Percentiles rank a stretch among this genome's conserved stretches.
phyloP scores from a whole-genome alignment of 1,139 yeast species.

The Candida tunisiensis region DNA sequence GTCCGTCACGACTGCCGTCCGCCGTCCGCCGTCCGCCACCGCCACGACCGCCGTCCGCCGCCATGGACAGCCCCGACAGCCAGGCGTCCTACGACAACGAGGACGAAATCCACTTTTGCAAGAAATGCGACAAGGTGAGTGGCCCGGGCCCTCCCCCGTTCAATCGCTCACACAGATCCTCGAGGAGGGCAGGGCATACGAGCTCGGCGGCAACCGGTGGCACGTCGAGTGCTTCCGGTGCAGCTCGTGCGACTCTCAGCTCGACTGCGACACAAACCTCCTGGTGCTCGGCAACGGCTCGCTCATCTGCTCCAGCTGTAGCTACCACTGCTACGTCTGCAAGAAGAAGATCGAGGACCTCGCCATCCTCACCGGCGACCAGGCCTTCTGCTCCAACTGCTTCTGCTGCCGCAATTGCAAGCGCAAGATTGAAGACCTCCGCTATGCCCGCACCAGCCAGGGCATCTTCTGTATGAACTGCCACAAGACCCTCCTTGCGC shows the following conservation, averaged over 20 bases:
- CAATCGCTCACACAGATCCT: constrained; percentile 10
- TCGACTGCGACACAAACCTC: constrained; percentile 82
- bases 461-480: constrained; percentile 91
- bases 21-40: too few species aligned
- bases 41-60: too few species aligned
- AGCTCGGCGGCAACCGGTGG: constrained; percentile 74
- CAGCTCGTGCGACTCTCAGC: constrained; percentile 57
- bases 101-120: constrained; percentile 18
- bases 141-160: background rate
- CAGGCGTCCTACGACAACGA: constrained; percentile 6
- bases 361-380: constrained; percentile 90
- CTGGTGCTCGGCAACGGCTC: constrained; percentile 87
- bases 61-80: too few species aligned
- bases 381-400: constrained; percentile 85
- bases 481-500: constrained; percentile 68
- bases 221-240: constrained; percentile 87
- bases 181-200: constrained; percentile 26
- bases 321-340: constrained; percentile 80
- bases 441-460: constrained; percentile 86
- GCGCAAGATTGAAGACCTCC: constrained; percentile 70
- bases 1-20: too few species aligned
- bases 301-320: constrained; percentile 78
- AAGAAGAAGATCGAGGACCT: constrained; percentile 81
- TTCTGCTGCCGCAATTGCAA: constrained; percentile 86
- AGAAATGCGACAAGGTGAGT: constrained; percentile 18